phyloP scores from a whole-genome alignment of 2,329 filamentous ascomycete species.

The Ceratocystis smalleyi region DNA sequence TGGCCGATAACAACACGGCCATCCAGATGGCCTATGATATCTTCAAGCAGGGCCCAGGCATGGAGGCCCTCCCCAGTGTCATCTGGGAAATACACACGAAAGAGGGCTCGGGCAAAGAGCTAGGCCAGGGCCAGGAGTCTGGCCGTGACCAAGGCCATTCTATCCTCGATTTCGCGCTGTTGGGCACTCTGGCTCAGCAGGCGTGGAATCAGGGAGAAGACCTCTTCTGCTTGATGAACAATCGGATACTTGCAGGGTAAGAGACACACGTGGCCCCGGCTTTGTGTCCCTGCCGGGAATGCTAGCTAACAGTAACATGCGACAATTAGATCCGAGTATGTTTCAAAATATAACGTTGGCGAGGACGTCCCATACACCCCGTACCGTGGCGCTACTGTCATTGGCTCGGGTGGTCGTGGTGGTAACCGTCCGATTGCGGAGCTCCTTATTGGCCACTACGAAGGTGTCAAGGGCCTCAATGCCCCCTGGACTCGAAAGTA shows the following conservation, averaged over 20 bases:
- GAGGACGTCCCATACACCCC: background rate
- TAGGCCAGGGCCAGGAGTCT: background rate
- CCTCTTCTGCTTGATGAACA: background rate
- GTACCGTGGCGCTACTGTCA: background rate
- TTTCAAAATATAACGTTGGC: background rate
- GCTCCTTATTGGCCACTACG: slow-evolving; percentile 28
- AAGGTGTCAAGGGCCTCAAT: slow-evolving; percentile 25
- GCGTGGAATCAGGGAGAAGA: background rate
- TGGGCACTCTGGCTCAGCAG: background rate
- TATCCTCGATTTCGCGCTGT: background rate
- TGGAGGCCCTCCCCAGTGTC: background rate
- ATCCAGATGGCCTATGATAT: background rate
- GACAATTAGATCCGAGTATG: background rate
- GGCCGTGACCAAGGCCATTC: background rate
- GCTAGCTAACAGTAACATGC: background rate
- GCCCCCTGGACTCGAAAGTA: slow-evolving; percentile 26
- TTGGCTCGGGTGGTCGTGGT: slow-evolving; percentile 20
- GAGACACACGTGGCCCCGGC: background rate
- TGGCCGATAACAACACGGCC: background rate
- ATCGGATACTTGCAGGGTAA: background rate
- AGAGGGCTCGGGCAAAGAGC: background rate
- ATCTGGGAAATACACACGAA: background rate
- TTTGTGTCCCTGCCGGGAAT: background rate
- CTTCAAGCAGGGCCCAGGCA: background rate
- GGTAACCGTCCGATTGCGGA: slow-evolving; percentile 27